These are phyloP conservation scores for Aurifilum marmelostoma DNA, from an alignment of 2,329 filamentous ascomycete species.

Conservation along the genomic window DNA sequence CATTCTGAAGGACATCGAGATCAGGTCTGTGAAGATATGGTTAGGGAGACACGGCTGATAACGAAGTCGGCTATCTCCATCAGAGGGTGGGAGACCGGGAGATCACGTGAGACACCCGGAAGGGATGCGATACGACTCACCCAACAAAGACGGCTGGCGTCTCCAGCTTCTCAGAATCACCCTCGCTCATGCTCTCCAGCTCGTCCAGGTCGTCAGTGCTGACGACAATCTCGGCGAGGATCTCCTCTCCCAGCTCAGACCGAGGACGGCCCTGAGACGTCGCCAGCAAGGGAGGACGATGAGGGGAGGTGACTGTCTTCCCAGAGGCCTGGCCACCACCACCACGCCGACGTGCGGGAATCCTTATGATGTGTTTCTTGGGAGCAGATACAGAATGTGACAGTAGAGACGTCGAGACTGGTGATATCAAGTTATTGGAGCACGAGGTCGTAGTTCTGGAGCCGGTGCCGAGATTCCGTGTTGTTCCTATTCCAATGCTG, in stretches of 20 bases:
- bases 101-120: slow-evolving; percentile 9
- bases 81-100: neutral
- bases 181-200: slow-evolving; percentile 38
- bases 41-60: slow-evolving; percentile 8
- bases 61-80: neutral
- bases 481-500: slow-evolving; percentile 36
- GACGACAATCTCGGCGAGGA: slow-evolving; percentile 49
- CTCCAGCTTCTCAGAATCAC: slow-evolving; percentile 28
- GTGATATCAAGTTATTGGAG: slow-evolving; percentile 19
- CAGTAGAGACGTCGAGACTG: slow-evolving; percentile 6
- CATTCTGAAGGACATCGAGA: slow-evolving; percentile 8
- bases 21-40: slow-evolving; percentile 9
- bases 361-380: slow-evolving; percentile 11
- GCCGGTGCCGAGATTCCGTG: slow-evolving; percentile 29
- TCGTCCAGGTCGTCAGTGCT: slow-evolving; percentile 48
- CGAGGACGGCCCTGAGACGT: neutral
- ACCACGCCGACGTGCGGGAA: slow-evolving; percentile 5
- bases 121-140: slow-evolving; percentile 30
- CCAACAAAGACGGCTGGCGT: slow-evolving; percentile 24
- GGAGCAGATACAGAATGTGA: neutral
- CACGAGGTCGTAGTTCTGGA: slow-evolving; percentile 9
- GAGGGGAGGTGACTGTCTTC: neutral
- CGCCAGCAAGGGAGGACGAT: slow-evolving; percentile 11
- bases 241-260: slow-evolving; percentile 35
- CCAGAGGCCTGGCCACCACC: slow-evolving; percentile 6